Evolutionary conservation across 2,329 filamentous ascomycete species (phyloP), one percentile per base, ranked within the genome.

Genomic region (Pezicula radicicola): DNA sequence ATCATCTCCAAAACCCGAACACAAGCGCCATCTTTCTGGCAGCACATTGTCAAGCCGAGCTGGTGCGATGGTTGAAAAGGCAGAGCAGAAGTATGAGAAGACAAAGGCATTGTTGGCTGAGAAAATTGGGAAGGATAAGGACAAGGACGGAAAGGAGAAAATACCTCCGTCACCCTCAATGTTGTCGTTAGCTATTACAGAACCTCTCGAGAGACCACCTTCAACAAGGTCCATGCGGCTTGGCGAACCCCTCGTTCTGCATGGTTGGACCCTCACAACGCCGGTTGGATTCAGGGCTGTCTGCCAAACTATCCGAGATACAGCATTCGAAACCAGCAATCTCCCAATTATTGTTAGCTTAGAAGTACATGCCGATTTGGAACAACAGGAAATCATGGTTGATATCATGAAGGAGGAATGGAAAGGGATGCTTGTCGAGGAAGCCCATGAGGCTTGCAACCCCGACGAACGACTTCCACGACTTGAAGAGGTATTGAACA

Each of bases 381-480:
- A 89, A 49, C 93, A 97, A 69, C 94, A 99, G 69, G 84, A 91
- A 57, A 80, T 88, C 47, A 97, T 97, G 89, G 92, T 96, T 10
- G 81, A 89, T 51, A 96, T 97, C 57, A 97, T 99, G 88, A 85
- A 85, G 58, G 84, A 96, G 60, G 87, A 89, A 57, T 99, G 92
- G 91, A 81, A 79, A 39, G 85, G 81, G 0, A 72, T 88, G 62
- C 76, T 97, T 6, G 76, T 97, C 10, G 85, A 90, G 19, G 62
- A 72, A 49, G 72, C 72, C 36, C 77, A 72, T 18, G 75, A 79
- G 16, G 54, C 53, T 3, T 68, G 66, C 46, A 54, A 68, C 57
- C 75, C 83, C 0, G 72, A 68, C 13, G 74, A 79, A 50, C 72
- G 74, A 5, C 79, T 93, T 25, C 87, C 89, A 0, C 79, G 83